Evolutionary conservation across 2,329 filamentous ascomycete species (phyloP), one percentile per base, ranked within the genome.

Genomic region (Fusarium torulosum): DNA sequence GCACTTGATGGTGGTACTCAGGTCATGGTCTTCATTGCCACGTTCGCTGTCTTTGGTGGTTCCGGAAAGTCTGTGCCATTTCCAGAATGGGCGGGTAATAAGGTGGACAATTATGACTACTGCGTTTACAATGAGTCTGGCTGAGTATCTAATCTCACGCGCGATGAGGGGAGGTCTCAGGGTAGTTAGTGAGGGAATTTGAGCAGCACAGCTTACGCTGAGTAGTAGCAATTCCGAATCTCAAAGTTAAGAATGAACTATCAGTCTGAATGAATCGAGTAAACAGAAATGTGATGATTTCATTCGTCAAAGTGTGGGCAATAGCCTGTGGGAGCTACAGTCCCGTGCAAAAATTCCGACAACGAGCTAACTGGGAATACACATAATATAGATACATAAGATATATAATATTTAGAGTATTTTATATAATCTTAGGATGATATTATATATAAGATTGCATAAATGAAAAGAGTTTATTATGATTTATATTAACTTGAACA

Each of bases 41-140:
- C 84, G 0, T 87, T 86, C 72, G 83, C 85, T 3, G 84, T 87
- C 0, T 86, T 86, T 55, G 85, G 85, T 1, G 84, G 82, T 3
- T 82, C 82, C 23, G 82, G 82, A 2, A 59, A 66, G 1, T 67
- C 80, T 0, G 70, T 76, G 6, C 75, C 81, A 0, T 86, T 86
- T 64, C 84, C 85, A 0, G 72, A 66, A 1, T 87, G 85, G 85
- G 86, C 84, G 80, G 85, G 85, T 0, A 86, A 86, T 41, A 85
- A 84, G 38, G 4, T 56, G 0, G 3, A 63, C 0, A 63, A 63
- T 14, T 63, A 4, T 23, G 60, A 63, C 11, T 63, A 63, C 29
- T 63, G 59, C 1, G 21, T n/a, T 1, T 63, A n/a, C 2, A 63
- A 57, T 3, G 15, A 29, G 15, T 13, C 14, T 7, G 29, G 53